Evolutionary conservation across 75 land plant genomes (phyloP), one percentile per base, ranked within the genome.

Genomic region (Pinus albicaulis): DNA sequence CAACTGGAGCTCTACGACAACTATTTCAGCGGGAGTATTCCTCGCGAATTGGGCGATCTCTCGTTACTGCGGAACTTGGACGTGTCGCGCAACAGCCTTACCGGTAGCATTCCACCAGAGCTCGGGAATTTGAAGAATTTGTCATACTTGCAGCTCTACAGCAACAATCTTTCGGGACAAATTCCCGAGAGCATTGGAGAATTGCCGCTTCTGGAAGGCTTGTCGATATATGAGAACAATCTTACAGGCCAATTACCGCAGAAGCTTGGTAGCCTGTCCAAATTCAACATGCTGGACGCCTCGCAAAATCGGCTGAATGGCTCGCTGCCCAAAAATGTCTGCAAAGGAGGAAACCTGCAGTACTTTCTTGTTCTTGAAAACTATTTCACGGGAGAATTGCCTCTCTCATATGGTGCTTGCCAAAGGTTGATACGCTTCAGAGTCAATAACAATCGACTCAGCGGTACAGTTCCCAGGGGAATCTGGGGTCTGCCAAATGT

Each of bases 271-370:
- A 71, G 76, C 19, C 71, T 74, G 34, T 87, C 94, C 11, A 57
- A 77, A 2, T 57, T 96, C 56, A 25, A 75, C 38, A 82, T 84
- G 24, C 76, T 96, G 19, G 93, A 95, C 63, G 55, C 91, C 73
- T 95, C 98, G 17, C 88, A 85, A 64, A 95, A 95, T 64, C 58
- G 24, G 10, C 77, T 95, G 55, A 75, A 82, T 16, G 96, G 98
- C 19, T 74, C 63, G 73, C 74, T 92, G 65, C 89, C 89, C 1
- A 22, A 52, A 20, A 72, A 81, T 15, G 66, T 91, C 0, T 96
- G 99, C 76, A 76, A 36, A n/a, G 85, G 83, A 72, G 89, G 91
- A 58, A 88, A 76, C 36, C 38, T 92, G 70, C 52, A 61, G 25
- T 88, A 90, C 58, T 65, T 92, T 56, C 88, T 88, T 59, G 76